These are phyloP conservation scores for Castanea mollissima DNA, from an alignment of 306 rosid genomes.

Conservation along the genomic window DNA sequence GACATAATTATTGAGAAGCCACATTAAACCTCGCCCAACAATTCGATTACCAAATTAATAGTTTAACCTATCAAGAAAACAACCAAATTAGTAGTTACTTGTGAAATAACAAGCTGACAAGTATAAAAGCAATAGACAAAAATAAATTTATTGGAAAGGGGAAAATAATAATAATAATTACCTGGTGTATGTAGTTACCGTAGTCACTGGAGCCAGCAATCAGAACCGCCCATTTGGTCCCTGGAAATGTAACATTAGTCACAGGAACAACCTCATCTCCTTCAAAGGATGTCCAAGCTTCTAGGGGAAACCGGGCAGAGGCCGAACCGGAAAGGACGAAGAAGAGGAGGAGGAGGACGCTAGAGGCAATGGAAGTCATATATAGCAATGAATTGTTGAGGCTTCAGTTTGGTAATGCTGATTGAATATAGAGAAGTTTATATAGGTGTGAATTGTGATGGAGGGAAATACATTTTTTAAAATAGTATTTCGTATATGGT, in stretches of 20 bases:
- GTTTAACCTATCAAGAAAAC: too few relatives aligned
- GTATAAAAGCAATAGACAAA: too few relatives aligned
- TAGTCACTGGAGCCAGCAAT: constrained; percentile 88
- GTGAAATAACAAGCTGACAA: too few relatives aligned
- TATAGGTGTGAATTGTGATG: too few relatives aligned
- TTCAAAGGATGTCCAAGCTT: constrained; percentile 50
- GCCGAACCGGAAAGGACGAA: constrained; percentile 19
- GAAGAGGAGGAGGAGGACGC: constrained; percentile 24
- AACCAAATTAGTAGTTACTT: too few relatives aligned
- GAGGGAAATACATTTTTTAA: too few relatives aligned
- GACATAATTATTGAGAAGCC: too few relatives aligned
- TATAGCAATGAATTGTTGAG: not conserved
- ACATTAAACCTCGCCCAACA: too few relatives aligned
- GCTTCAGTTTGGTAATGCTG: not conserved
- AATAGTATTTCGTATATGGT: too few relatives aligned
- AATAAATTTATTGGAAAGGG: too few relatives aligned
- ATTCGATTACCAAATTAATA: too few relatives aligned
- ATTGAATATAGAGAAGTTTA: not conserved
- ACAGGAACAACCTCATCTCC: constrained; percentile 19
- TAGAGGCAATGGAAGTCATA: constrained; percentile 28
- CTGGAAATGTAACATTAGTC: constrained; percentile 28
- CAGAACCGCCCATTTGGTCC: constrained; percentile 88
- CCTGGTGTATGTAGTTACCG: constrained; percentile 97
- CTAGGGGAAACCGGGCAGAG: constrained; percentile 54
- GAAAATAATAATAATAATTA: not conserved